Base-by-base conservation (phyloP, 169 alveolate species). In the Hepatocystis sp. region DNA sequence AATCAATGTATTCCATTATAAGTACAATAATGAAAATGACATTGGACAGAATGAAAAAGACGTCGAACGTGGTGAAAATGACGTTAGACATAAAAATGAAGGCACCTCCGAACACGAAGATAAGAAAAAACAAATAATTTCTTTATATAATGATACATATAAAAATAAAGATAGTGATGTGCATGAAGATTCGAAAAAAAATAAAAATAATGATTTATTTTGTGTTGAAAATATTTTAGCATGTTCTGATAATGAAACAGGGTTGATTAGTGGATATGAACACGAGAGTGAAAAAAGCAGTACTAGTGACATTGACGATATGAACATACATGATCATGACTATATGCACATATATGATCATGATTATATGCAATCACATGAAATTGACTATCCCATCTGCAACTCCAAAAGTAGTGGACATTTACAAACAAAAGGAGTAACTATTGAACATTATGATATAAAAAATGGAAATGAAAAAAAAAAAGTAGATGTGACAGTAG, bases 291-390 rank as follows among this genome's bases (percentile, higher is more conserved):
- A n/a, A n/a, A n/a, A n/a, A n/a, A n/a, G n/a, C n/a, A n/a, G n/a
- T n/a, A n/a, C n/a, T n/a, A n/a, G n/a, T n/a, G 44, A 27, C 13
- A 39, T 49, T 25, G 42, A 71, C 15, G 55, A 56, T 23, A 58
- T 71, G 86, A 64, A 71, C 28, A 58, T 71, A 13, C 58, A 71
- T 56, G 86, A 71, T 30, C 55, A 63, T 1, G 86, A 71, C 13
- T 17, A 49, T 44, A 4, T 64, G 2, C 34, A 17, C 10, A 71
- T 64, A 13, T 11, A 71, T 27, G 40, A 30, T 13, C n/a, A 15
- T n/a, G 32, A 53, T 34, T 4, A 11, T 34, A 21, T 30, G 23
- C 27, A 25, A 10, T 11, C n/a, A 32, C 25, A 13, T 19, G 63
- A 46, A 7, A 34, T 34, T 32, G 36, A 21, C 30, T 10, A 34